These are phyloP conservation scores for Hanseniaspora pseudoguilliermondii DNA, from an alignment of 805 yeast genomes.

Conservation along the genomic window DNA sequence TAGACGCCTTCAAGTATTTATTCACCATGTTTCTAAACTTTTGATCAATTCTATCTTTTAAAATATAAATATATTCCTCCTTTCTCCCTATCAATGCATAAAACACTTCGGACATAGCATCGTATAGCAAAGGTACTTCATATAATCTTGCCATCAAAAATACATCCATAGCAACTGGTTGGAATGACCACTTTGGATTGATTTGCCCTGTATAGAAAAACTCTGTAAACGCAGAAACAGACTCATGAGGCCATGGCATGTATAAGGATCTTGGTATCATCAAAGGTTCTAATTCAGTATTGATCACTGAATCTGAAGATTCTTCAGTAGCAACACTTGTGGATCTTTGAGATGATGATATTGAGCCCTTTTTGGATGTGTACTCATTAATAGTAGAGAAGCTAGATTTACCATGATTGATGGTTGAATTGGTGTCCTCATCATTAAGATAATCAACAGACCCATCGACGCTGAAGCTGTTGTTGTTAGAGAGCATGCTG, in stretches of 20 bases:
- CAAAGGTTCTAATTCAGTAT: slow-evolving; percentile 40
- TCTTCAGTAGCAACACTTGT: slow-evolving; percentile 13
- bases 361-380: slow-evolving; percentile 1
- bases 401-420: not conserved
- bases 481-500: not conserved
- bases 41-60: slow-evolving; percentile 21
- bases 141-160: slow-evolving; percentile 51
- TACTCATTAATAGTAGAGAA: slow-evolving; percentile 6
- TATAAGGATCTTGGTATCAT: slow-evolving; percentile 56
- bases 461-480: slow-evolving; percentile 11
- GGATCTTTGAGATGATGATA: slow-evolving; percentile 8
- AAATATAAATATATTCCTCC: slow-evolving; percentile 35
- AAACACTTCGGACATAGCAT: slow-evolving; percentile 52
- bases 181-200: slow-evolving; percentile 59
- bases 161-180: slow-evolving; percentile 56
- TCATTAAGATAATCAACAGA: not conserved
- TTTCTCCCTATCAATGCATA: slow-evolving; percentile 59
- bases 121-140: slow-evolving; percentile 58
- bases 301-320: slow-evolving; percentile 15
- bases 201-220: slow-evolving; percentile 70
- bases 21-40: slow-evolving; percentile 21
- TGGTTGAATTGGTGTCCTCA: slow-evolving; percentile 12
- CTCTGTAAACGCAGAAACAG: slow-evolving; percentile 56
- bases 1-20: slow-evolving; percentile 14
- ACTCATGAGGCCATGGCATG: slow-evolving; percentile 50